These are phyloP conservation scores for Seiridium unicorne DNA, from an alignment of 2,329 filamentous ascomycete species.

Conservation along the genomic window DNA sequence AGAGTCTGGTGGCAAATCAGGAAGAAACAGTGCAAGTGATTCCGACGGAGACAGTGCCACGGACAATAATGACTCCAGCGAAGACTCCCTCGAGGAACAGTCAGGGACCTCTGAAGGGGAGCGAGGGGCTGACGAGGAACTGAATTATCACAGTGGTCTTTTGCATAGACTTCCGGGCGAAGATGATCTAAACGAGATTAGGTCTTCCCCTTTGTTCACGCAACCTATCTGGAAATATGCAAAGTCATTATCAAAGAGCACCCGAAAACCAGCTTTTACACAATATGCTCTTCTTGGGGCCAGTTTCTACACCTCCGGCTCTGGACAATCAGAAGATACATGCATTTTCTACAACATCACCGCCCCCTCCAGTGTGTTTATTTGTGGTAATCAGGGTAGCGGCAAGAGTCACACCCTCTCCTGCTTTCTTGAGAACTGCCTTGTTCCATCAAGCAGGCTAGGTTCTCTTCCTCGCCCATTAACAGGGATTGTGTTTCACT, in stretches of 20 bases:
- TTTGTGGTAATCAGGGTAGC: conserved; percentile 63
- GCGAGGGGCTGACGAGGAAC: background rate
- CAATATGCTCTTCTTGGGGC: conserved; percentile 22
- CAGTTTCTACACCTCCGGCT: background rate
- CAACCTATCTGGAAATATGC: conserved; percentile 12
- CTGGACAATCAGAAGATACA: conserved; percentile 17
- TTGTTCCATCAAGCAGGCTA: conserved; percentile 44
- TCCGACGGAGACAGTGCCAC: too few relatives aligned
- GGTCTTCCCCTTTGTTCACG: conserved; percentile 17
- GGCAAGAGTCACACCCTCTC: conserved; percentile 63
- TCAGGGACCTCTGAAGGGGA: too few relatives aligned
- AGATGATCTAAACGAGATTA: conserved; percentile 15
- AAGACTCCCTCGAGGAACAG: too few relatives aligned
- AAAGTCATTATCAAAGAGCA: background rate
- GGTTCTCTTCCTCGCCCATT: conserved; percentile 46
- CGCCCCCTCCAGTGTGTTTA: conserved; percentile 57
- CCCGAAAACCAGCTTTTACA: conserved; percentile 8
- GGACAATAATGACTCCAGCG: too few relatives aligned
- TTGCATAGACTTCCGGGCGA: conserved; percentile 7
- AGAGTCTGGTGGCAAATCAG: too few relatives aligned
- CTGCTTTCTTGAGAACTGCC: conserved; percentile 55
- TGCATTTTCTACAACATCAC: conserved; percentile 45
- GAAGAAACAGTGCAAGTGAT: too few relatives aligned
- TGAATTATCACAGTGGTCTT: conserved; percentile 7
- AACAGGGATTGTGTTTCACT: conserved; percentile 64